Percentiles rank a stretch among this genome's conserved stretches.
These are phyloP conservation scores for Coffea humblotiana DNA, from an alignment of 305 asterid species.

Conservation along the genomic window DNA sequence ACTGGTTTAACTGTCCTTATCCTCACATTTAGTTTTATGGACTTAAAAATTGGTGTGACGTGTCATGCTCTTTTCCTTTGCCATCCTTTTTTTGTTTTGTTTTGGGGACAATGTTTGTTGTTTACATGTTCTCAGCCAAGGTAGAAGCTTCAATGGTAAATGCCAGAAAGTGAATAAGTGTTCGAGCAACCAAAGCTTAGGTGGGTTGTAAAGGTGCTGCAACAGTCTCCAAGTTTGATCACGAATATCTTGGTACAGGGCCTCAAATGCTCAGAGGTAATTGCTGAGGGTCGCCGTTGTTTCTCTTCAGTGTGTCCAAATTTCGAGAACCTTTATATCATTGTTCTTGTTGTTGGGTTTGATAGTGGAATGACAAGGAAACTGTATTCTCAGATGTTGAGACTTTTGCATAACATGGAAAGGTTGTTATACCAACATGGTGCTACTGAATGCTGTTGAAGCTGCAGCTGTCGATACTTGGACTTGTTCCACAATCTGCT, in stretches of 20 bases:
- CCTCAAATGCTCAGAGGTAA: constrained; percentile 64
- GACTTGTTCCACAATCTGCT: constrained; percentile 78
- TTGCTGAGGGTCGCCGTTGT: constrained; percentile 75
- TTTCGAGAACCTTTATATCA: constrained; percentile 85
- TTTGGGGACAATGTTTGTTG: not conserved
- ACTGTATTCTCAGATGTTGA: constrained; percentile 70
- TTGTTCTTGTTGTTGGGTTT: constrained; percentile 71
- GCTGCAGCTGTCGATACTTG: constrained; percentile 96
- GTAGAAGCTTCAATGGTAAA: constrained; percentile 97
- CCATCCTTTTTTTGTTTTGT: not conserved
- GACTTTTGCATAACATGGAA: constrained; percentile 55
- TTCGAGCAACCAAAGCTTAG: constrained; percentile 70
- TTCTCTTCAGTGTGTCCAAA: constrained; percentile 42
- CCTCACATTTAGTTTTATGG: constrained; percentile 19
- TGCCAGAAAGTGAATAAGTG: constrained; percentile 85
- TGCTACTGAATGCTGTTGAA: constrained; percentile 85
- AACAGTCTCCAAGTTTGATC: constrained; percentile 83
- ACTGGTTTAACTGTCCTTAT: not conserved
- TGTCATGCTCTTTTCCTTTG: not conserved
- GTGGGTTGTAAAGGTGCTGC: constrained; percentile 88
- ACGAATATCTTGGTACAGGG: constrained; percentile 78
- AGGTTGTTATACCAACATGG: constrained; percentile 70
- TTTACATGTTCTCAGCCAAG: constrained; percentile 61
- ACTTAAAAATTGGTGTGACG: not conserved
- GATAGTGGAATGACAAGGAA: constrained; percentile 71